Evolutionary conservation across 495 filamentous ascomycete species (phyloP), one percentile per base, ranked within the genome.

Genomic region (Daldinia decipiens): DNA sequence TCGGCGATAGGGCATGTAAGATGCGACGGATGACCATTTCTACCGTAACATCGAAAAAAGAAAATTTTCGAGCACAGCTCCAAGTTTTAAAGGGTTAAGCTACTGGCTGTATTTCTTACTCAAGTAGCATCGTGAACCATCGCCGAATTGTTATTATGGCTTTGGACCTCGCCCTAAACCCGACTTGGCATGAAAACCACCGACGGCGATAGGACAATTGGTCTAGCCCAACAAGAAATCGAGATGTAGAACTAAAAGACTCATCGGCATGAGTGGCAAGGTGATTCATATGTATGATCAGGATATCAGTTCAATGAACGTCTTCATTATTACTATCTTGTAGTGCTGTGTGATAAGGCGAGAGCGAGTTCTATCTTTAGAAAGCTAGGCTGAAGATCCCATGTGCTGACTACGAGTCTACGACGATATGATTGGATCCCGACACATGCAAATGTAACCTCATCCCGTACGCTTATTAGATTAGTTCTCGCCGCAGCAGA

Each of bases 381-480:
- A 47, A 45, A 47, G 17, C 19, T 47, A 47, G 17, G 43, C 19
- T 47, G 43, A 47, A 47, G 43, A 47, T 31, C 53, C 60, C 24
- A 31, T 47, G 32, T 15, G 40, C 50, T 39, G n/a, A 32, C 32
- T 68, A 59, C 43, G 36, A 27, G n/a, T 27, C 32, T 68, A 59
- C 43, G 36, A 27, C 39, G 34, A 57, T 68, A 39, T 68, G 70
- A 72, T 72, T 68, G 65, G 63, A 51, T 64, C 64, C 29, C 56
- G 47, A 51, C 7, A 15, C 26, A 72, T 72, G 65, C 61, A 69
- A 57, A 53, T 67, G 54, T 45, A 59, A 57, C 50, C 24, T 51
- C 27, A 50, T 61, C 19, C 11, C 39, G 21, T 39, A 24, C 45
- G 29, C 29, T 24, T 17, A 21, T 53, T 55, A 40, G 43, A 21